Evolutionary conservation across 1,284 basidiomycete genomes (phyloP).

Genomic region (Irpex lacteus): DNA sequence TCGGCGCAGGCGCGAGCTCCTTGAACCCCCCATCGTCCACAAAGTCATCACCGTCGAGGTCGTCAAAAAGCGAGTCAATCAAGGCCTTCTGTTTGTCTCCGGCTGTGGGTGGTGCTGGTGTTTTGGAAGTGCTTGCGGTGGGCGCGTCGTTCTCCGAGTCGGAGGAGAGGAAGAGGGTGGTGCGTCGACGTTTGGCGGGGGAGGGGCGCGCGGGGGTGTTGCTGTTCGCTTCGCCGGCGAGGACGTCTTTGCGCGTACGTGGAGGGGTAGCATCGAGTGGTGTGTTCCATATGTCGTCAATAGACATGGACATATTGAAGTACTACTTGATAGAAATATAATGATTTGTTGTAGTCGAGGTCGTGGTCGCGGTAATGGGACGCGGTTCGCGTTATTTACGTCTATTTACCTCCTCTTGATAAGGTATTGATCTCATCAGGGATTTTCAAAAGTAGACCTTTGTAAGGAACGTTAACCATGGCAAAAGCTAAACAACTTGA

Average conservation of each 20-base stretch:
- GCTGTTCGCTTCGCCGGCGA: background rate
- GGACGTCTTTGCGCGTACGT: conserved; percentile 4
- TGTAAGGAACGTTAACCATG: too few species aligned
- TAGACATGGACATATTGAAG: conserved; percentile 31
- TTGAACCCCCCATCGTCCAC: conserved; percentile 28
- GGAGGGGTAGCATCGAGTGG: conserved; percentile 31
- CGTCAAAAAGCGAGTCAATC: conserved; percentile 63
- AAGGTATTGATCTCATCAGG: background rate
- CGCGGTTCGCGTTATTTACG: conserved; percentile 18
- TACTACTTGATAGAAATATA: background rate
- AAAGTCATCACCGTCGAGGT: conserved; percentile 40
- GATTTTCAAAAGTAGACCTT: background rate
- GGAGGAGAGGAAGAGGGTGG: conserved; percentile 48
- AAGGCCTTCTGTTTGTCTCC: conserved; percentile 31
- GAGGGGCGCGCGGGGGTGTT: conserved; percentile 15
- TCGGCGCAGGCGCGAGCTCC: conserved; percentile 46
- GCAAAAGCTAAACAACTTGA: background rate
- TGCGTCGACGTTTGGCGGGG: conserved; percentile 31
- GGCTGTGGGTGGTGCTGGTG: conserved; percentile 10
- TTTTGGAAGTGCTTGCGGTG: conserved; percentile 11
- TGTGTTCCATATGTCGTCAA: conserved; percentile 47
- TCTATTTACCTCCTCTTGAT: conserved; percentile 6
- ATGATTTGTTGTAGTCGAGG: too few species aligned
- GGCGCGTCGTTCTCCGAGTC: conserved; percentile 44
- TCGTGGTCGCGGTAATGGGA: background rate